phyloP scores from a whole-genome alignment of 2,329 filamentous ascomycete species.

The Magnaporthales sp. region DNA sequence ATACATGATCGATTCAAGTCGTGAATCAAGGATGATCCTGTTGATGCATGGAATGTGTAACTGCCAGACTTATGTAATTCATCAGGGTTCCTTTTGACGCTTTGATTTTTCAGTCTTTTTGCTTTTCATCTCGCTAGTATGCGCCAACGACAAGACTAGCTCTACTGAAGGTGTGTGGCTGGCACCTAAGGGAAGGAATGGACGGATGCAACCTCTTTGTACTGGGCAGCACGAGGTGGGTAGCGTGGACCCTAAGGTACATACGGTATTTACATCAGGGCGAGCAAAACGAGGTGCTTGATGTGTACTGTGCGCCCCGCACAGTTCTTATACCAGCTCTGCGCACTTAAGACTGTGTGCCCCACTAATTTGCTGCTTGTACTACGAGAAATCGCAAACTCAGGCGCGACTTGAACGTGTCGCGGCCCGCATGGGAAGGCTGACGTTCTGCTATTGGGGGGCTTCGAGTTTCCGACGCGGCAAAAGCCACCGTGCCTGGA shows the following conservation, averaged over 20 bases:
- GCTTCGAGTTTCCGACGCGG: not conserved
- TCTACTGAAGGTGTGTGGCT: too few species aligned
- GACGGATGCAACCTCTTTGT: not conserved
- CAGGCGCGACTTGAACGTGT: not conserved
- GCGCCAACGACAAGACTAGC: not conserved
- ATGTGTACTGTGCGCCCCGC: not conserved
- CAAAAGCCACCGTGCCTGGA: slow-evolving; percentile 1
- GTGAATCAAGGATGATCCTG: not conserved
- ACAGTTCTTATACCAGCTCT: too few species aligned
- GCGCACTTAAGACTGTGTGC: not conserved
- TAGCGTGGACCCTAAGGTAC: not conserved
- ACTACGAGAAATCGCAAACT: not conserved
- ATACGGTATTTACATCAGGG: too few species aligned
- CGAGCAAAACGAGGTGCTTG: not conserved
- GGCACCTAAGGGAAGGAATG: not conserved
- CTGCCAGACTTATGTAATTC: not conserved
- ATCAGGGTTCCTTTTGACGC: not conserved
- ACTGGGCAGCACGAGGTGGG: not conserved
- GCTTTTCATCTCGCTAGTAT: not conserved
- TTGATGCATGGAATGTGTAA: not conserved
- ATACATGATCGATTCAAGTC: not conserved
- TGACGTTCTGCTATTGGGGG: not conserved
- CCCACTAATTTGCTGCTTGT: not conserved
- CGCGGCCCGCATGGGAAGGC: not conserved
- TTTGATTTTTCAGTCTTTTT: not conserved